A percentile compares a stretch with the other conserved stretches of the same genome.
Evolutionary conservation across 225 moss, liverwort and hornwort genomes (phyloP).

Genomic region (Bryoerythrophyllum caledonicum): DNA sequence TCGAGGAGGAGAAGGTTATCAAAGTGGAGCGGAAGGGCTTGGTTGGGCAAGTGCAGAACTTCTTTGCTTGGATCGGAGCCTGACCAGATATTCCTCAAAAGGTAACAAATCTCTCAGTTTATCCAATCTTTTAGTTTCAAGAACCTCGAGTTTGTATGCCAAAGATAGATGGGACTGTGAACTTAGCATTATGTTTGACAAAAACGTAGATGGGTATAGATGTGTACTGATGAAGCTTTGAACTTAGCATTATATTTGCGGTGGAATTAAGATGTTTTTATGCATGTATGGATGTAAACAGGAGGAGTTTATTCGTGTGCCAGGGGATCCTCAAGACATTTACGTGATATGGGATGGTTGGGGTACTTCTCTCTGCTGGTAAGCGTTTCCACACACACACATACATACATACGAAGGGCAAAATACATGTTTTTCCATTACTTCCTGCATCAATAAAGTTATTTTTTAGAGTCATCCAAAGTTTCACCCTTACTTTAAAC

Average conservation of each 20-base stretch:
- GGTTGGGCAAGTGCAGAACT: slow-evolving; percentile 36
- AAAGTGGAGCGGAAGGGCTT: slow-evolving; percentile 56
- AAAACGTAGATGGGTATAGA: too few species aligned
- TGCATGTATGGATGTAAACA: slow-evolving; percentile 28
- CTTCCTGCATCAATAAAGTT: background rate
- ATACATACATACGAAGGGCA: too few species aligned
- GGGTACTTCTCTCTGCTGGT: slow-evolving; percentile 99
- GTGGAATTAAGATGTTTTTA: background rate
- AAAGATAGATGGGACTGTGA: background rate
- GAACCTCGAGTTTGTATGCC: background rate
- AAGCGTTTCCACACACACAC: background rate
- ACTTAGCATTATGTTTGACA: background rate
- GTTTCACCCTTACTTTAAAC: too few species aligned
- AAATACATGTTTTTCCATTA: too few species aligned
- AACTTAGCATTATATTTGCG: background rate
- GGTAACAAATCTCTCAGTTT: slow-evolving; percentile 19
- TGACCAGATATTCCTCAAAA: slow-evolving; percentile 50
- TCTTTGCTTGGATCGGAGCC: slow-evolving; percentile 54
- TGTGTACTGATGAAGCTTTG: too few species aligned
- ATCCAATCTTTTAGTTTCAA: background rate
- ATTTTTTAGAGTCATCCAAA: too few species aligned
- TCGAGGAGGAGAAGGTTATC: slow-evolving; percentile 39
- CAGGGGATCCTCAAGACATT: slow-evolving; percentile 52
- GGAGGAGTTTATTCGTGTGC: slow-evolving; percentile 70
- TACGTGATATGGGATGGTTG: slow-evolving; percentile 90